Evolutionary conservation across 257 asterid species (phyloP), one percentile per base, ranked within the genome.

Genomic region (Nicotiana sylvestris): DNA sequence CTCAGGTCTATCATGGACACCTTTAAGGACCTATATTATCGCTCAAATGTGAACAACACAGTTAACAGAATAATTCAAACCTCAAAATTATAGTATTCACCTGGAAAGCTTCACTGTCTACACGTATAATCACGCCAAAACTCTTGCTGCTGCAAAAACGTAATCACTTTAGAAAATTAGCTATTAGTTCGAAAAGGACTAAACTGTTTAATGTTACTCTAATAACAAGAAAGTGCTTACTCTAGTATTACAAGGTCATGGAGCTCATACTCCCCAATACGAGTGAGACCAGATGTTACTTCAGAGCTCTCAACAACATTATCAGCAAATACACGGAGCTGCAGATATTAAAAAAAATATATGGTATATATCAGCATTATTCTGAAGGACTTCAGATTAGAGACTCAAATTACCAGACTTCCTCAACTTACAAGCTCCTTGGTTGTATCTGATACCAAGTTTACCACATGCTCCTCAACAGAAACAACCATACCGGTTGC

Each of bases 401-500:
- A 17, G 55, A 51, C 64, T 49, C 56, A 58, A 56, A 79, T 58
- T 79, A 35, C 53, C 39, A 81, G 43, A 62, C 35, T 7, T 49
- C 72, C 46, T 39, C 57, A 58, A 81, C 92, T 67, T 93, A 96
- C 98, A 83, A 91, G 91, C 83, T 93, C 99, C 88, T 94, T 94
- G 16, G 99, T 96, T 8, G 98, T 92, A 86, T 96, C 98, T 25
- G 99, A 94, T 33, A 96, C 98, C 83, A 94, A 81, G 88, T 94
- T 91, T 79, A 96, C 99, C 85, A 96, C 94, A 86, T 96, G 99
- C 37, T 97, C 97, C 89, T 96, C 93, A 82, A 96, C 95, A 12
- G 97, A 92, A 82, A 93, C 98, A 68, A 93, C 98, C 98, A 96
- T 94, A 53, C 99, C 98, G 62, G 98, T 96, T 21, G 97, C 98